Evolutionary conservation across 2,329 filamentous ascomycete species (phyloP), one percentile per base, ranked within the genome.

Genomic region (Alternaria brassicicola): DNA sequence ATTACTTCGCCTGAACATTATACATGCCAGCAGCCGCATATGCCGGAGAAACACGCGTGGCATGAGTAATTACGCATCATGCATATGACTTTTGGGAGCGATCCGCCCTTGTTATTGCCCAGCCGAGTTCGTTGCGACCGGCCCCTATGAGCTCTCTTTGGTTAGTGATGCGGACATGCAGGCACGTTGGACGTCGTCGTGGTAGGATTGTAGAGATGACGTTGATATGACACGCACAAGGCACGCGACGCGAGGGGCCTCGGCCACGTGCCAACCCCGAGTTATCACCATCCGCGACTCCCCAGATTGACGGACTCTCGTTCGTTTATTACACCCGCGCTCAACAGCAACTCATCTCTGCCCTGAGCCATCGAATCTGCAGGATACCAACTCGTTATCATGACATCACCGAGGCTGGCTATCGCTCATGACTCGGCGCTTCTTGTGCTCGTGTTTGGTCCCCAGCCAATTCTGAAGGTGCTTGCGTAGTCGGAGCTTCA

Each of bases 141-240:
- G 8, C 15, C 13, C 26, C 3, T 2, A 0, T 6, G n/a, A 3
- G 23, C 31, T 36, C 10, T 21, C 3, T 47, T 25, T 4, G 43
- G 43, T 35, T 17, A 35, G 30, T 15, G 6, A 38, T 4, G 47
- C 47, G 33, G 21, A n/a, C 38, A 25, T 28, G 47, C n/a, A 19
- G 23, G 31, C 5, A 38, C 4, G n/a, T 35, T 49, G 47, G 47
- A 15, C 26, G 43, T 23, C 43, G 46, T 49, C 19, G 31, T 49
- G 31, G 46, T 38, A 49, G 12, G 47, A 49, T 49, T 38, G 21
- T 38, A 26, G 47, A n/a, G 21, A 49, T 49, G 47, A 49, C 47
- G 47, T 49, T 49, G 2, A 15, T 49, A 49, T 49, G 47, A 49
- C 47, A 49, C 15, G 46, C 47, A 35, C 21, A 6, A 49, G n/a